Evolutionary conservation across 2,329 filamentous ascomycete genomes (phyloP), one percentile per base, ranked within the genome.

Genomic region (Nectriaceae sp.): DNA sequence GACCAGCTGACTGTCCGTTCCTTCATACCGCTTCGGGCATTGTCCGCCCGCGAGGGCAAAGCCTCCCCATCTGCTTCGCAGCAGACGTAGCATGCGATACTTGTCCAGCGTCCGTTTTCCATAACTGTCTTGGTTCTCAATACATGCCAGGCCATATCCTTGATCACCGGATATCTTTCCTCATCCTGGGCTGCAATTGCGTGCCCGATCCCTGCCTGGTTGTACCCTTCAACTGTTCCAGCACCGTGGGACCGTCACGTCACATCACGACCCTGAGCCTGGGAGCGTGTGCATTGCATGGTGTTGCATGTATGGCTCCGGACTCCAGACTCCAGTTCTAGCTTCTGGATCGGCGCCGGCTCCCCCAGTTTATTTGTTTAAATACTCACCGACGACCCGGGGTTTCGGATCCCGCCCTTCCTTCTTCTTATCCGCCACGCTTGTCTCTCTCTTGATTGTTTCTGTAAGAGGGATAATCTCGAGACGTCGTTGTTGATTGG

Each of bases 371-470:
- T n/a, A n/a, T n/a, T 40, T 39, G 40, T 50, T 50, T 52, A 47
- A 55, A 50, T 52, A 39, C 37, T 18, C 40, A 13, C 42, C 52
- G 44, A 56, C 37, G 54, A 44, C 44, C 49, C 47, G 52, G 36
- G 3, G 4, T 13, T 16, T 40, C 3, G 44, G 43, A 40, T 40
- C 37, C 21, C 26, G 20, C 22, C 26, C 20, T 37, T 20, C 37
- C 24, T 37, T 38, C 11, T 46, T 18, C 21, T 46, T 33, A 40
- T 21, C 21, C 29, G 42, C 40, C 21, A 40, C 36, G 44, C 43
- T 40, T 40, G 37, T 21, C 35, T 45, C 18, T 35, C 26, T 40
- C 36, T 18, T 37, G 10, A 37, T 37, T 37, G 26, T 31, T 31
- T 15, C 26, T 15, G 8, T 8, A 8, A 15, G 26, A 8, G 15